Evolutionary conservation across 2,329 filamentous ascomycete genomes (phyloP).

Genomic region (Fusarium circinatum): DNA sequence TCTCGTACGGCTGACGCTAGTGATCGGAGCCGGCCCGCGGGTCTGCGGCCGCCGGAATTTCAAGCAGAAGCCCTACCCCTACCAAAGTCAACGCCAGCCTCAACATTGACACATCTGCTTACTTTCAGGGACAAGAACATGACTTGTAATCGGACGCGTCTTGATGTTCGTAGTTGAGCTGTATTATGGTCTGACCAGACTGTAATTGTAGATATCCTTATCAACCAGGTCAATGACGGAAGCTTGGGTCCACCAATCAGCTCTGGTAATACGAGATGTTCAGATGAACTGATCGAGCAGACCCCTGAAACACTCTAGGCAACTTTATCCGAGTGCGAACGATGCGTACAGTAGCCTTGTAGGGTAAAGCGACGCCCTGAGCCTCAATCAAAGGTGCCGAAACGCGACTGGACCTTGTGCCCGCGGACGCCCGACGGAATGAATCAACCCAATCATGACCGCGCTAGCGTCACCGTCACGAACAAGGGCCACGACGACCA

Average conservation of each 20-base stretch:
- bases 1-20: background rate
- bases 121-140: background rate
- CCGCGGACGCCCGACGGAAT: background rate
- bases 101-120: background rate
- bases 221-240: background rate
- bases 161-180: too few relatives aligned
- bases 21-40: background rate
- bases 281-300: background rate
- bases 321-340: background rate
- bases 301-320: background rate
- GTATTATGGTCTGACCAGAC: too few relatives aligned
- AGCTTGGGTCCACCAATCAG: background rate
- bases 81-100: background rate
- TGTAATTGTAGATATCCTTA: background rate
- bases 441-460: background rate
- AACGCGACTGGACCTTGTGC: background rate
- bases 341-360: background rate
- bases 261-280: accelerated
- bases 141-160: accelerated
- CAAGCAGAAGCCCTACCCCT: background rate
- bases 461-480: background rate
- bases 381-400: background rate
- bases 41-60: background rate
- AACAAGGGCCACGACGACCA: background rate
- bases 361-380: background rate